Base-by-base conservation (phyloP, 768 basidiomycete genomes). In the Crepidotus variabilis region DNA sequence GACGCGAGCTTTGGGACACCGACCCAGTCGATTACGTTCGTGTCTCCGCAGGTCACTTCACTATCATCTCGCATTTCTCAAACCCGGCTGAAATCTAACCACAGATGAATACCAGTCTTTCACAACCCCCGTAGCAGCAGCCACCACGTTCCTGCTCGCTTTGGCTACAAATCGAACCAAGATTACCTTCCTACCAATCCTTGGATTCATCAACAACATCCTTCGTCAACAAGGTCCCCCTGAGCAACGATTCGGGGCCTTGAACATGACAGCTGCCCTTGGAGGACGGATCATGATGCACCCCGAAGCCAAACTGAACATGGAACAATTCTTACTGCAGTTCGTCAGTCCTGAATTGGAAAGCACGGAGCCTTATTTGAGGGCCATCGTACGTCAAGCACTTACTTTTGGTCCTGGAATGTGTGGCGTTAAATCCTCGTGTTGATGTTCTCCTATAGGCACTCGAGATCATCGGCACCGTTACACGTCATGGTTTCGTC, bases 21-120 rank as follows among this genome's bases (percentile, higher is more conserved):
- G 94, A 96, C 67, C 89, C 92, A 2, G 76, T 91, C 46, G 92
- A 94, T 59, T 95, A 90, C 65, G 74, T 93, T 54, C 83, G 92
- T 6, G 75, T 84, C 33, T 81, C 85, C 22, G 80, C 92, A 49
- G 92, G 92, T 92, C 59, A 51, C 70, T 66, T 22, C 10, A 24
- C 10, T 35, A 36, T 57, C 34, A 45, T 35, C 9, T 2, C 34
- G 10, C 18, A 2, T 39, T 33, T 49, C 2, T 6, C 23, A 18
- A 23, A 35, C 47, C 36, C 54, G 33, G 21, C 32, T 22, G 28
- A 47, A 57, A 22, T 35, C 50, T n/a, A 32, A 20, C 55, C 24
- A 6, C 51, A 92, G 92, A 94, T 62, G 91, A 93, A 69, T 88
- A 87, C 67, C 90, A 92, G 65, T 85, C 82, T 57, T 86, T 84